Percentiles rank a stretch among this genome's conserved stretches.
These are phyloP conservation scores for Nothophaeocryptopus gaeumannii DNA, from an alignment of 2,329 filamentous ascomycete genomes.

Conservation along the genomic window DNA sequence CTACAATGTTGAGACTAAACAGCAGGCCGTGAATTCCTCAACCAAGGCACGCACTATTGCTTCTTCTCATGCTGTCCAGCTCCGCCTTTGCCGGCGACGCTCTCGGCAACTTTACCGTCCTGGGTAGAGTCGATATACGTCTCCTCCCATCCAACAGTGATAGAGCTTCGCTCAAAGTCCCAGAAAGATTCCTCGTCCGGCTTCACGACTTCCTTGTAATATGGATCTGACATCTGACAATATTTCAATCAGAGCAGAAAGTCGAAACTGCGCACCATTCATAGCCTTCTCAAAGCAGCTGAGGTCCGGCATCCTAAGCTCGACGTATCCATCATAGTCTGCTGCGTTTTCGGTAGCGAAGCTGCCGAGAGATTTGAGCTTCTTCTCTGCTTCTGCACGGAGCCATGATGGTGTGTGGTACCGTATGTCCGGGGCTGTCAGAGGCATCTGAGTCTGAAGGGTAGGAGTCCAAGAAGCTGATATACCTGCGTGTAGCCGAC, in stretches of 20 bases:
- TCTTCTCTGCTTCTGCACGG: conserved; percentile 5
- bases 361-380: conserved; percentile 8
- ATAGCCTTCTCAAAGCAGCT: conserved; percentile 17
- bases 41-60: too few species aligned
- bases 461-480: background rate
- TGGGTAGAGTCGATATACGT: conserved; percentile 3
- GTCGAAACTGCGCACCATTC: background rate
- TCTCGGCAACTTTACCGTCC: background rate
- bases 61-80: background rate
- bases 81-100: background rate
- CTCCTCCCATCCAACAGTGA: conserved; percentile 20
- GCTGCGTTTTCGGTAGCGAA: conserved; percentile 11
- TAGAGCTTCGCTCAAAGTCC: conserved; percentile 9
- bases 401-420: conserved; percentile 15
- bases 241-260: background rate
- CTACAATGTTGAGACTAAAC: too few species aligned
- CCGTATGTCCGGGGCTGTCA: background rate
- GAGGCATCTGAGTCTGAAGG: too few species aligned
- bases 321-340: conserved; percentile 16
- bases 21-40: too few species aligned
- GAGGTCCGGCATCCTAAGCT: conserved; percentile 14
- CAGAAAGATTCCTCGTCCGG: conserved; percentile 18
- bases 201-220: conserved; percentile 17
- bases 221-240: conserved; percentile 9
- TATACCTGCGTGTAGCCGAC: conserved; percentile 19